Evolutionary conservation across 2,329 filamentous ascomycete species (phyloP).

Genomic region (Aspergillus spinulosporus): DNA sequence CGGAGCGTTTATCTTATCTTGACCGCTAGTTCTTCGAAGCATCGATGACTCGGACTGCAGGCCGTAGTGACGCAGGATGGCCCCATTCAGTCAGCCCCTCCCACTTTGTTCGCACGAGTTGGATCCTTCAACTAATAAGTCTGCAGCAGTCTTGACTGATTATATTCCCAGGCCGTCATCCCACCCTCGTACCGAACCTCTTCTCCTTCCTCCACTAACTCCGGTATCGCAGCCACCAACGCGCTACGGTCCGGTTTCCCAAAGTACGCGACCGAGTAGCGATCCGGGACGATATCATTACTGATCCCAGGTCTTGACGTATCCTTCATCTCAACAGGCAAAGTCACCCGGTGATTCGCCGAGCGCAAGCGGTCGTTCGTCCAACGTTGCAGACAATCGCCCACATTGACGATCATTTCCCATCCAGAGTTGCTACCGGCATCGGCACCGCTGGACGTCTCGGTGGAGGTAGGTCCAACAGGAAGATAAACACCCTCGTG

Average conservation of each 20-base stretch:
- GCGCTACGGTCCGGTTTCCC: constrained; percentile 23
- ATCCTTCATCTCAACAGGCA: constrained; percentile 25
- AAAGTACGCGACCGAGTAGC: constrained; percentile 35
- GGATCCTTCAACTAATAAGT: not conserved
- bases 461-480: not conserved
- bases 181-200: not conserved
- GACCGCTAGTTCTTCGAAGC: too few species aligned
- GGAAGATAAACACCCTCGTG: constrained; percentile 16
- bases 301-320: constrained; percentile 21
- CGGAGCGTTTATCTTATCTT: too few species aligned
- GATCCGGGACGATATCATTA: not conserved
- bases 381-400: constrained; percentile 53
- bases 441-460: not conserved
- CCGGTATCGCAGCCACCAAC: not conserved
- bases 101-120: too few species aligned
- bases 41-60: too few species aligned
- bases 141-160: not conserved
- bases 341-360: constrained; percentile 48
- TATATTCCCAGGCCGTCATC: not conserved
- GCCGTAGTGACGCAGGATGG: too few species aligned
- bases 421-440: too few species aligned
- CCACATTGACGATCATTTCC: constrained; percentile 50
- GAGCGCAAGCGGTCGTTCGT: constrained; percentile 53
- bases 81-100: too few species aligned
- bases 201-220: not conserved